Conservation (phyloP, 2,329 filamentous ascomycete species). For the Cladobotryum mycophilum region DNA sequence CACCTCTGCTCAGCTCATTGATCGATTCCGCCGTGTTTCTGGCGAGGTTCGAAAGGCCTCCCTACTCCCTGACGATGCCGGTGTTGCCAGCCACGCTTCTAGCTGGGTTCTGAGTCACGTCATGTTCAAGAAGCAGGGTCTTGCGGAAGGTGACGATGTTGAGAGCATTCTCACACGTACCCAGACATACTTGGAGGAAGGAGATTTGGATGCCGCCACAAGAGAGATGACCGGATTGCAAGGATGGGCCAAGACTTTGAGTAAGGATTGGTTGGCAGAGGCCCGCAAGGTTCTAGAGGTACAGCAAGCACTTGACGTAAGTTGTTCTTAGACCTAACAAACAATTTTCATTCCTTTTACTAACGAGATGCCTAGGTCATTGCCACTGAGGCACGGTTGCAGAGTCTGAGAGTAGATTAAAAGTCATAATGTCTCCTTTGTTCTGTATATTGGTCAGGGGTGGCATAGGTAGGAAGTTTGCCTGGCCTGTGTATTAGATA, state of each 20-base stretch:
- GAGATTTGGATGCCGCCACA: slow-evolving; percentile 82
- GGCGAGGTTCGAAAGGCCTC: slow-evolving; percentile 90
- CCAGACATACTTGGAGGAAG: slow-evolving; percentile 86
- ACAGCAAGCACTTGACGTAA: slow-evolving; percentile 89
- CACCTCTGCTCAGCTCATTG: slow-evolving; percentile 77
- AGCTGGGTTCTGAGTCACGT: slow-evolving; percentile 87
- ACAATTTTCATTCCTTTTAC: too few relatives aligned
- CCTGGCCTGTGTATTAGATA: slow-evolving; percentile 30
- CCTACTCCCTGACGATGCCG: slow-evolving; percentile 85
- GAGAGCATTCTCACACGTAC: slow-evolving; percentile 89
- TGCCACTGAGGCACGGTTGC: slow-evolving; percentile 80
- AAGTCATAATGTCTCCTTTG: slow-evolving; percentile 21
- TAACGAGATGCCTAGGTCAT: slow-evolving; percentile 56
- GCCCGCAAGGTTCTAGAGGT: slow-evolving; percentile 90
- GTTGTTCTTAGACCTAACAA: slow-evolving; percentile 26
- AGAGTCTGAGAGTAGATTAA: slow-evolving; percentile 79
- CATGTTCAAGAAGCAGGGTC: slow-evolving; percentile 88
- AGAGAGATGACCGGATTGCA: slow-evolving; percentile 89
- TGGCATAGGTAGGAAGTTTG: slow-evolving; percentile 22
- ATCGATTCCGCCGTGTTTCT: slow-evolving; percentile 91
- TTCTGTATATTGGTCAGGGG: slow-evolving; percentile 30
- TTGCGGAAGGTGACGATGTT: slow-evolving; percentile 79
- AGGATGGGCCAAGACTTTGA: slow-evolving; percentile 93
- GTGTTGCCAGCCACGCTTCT: slow-evolving; percentile 88
- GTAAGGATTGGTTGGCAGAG: slow-evolving; percentile 88